These are phyloP conservation scores for Annona squamosa DNA, from an alignment of 164 flowering plant species.

Conservation along the genomic window DNA sequence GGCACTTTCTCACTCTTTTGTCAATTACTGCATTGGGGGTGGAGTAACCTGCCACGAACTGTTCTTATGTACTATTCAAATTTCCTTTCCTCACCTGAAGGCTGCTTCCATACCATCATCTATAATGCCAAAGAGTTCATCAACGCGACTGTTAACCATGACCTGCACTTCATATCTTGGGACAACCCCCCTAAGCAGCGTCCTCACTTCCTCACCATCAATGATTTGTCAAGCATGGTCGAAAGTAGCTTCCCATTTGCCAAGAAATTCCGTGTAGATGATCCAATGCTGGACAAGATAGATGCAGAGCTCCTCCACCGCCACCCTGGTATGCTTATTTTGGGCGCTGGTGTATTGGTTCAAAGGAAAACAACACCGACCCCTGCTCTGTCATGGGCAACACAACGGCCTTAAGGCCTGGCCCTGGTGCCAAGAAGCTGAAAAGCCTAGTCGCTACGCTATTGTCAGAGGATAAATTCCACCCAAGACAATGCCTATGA, in stretches of 20 bases:
- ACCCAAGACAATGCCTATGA: conserved; percentile 72
- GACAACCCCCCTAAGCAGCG: conserved; percentile 41
- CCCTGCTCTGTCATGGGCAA: conserved; percentile 30
- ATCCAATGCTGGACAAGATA: conserved; percentile 35
- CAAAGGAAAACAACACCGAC: conserved; percentile 24
- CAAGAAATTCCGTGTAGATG: conserved; percentile 28
- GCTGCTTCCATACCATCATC: conserved; percentile 36
- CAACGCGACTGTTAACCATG: conserved; percentile 34
- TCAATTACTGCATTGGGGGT: conserved; percentile 45
- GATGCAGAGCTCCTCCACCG: conserved; percentile 31
- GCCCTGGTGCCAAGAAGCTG: conserved; percentile 34
- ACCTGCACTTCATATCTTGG: conserved; percentile 37
- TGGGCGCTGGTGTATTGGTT: conserved; percentile 35
- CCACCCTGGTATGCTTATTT: conserved; percentile 21
- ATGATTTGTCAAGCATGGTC: conserved; percentile 26
- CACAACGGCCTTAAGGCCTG: conserved; percentile 23
- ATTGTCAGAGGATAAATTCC: conserved; percentile 64
- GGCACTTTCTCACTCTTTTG: conserved; percentile 32
- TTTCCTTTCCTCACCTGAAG: conserved; percentile 39
- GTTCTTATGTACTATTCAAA: conserved; percentile 39
- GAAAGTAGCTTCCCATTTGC: conserved; percentile 38
- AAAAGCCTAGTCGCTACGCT: conserved; percentile 36
- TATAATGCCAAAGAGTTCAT: conserved; percentile 35
- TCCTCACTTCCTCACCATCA: conserved; percentile 30
- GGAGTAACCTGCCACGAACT: conserved; percentile 39